phyloP scores from a whole-genome alignment of 75 land plant species.

The Sequoiadendron giganteum region DNA sequence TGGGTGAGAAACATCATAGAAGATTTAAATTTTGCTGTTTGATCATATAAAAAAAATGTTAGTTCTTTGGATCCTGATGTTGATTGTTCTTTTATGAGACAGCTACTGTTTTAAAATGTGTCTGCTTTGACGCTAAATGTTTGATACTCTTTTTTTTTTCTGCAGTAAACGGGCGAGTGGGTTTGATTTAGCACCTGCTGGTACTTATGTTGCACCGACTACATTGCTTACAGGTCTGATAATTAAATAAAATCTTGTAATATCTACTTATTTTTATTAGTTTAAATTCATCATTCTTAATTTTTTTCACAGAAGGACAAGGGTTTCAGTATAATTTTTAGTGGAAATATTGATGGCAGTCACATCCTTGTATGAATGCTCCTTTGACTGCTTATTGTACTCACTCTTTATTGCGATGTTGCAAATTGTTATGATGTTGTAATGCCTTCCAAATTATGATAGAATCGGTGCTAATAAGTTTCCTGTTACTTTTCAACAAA shows the following conservation, averaged over 20 bases:
- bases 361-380: background rate
- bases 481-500: background rate
- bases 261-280: background rate
- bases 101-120: background rate
- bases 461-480: background rate
- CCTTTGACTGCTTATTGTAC: background rate
- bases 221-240: conserved; percentile 33
- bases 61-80: background rate
- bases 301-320: background rate
- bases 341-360: background rate
- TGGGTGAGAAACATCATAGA: background rate
- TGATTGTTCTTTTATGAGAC: background rate
- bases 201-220: conserved; percentile 24
- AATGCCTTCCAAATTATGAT: background rate
- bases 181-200: conserved; percentile 40
- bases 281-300: background rate
- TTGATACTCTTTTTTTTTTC: background rate
- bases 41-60: background rate
- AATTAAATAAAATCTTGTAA: background rate
- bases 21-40: background rate
- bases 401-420: background rate
- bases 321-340: background rate
- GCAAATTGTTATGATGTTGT: background rate
- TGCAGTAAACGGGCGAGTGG: conserved; percentile 40
- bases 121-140: background rate